Evolutionary conservation across 148 eudicot species (phyloP), one percentile per base, ranked within the genome.

Genomic region (Rhododendron simsii): DNA sequence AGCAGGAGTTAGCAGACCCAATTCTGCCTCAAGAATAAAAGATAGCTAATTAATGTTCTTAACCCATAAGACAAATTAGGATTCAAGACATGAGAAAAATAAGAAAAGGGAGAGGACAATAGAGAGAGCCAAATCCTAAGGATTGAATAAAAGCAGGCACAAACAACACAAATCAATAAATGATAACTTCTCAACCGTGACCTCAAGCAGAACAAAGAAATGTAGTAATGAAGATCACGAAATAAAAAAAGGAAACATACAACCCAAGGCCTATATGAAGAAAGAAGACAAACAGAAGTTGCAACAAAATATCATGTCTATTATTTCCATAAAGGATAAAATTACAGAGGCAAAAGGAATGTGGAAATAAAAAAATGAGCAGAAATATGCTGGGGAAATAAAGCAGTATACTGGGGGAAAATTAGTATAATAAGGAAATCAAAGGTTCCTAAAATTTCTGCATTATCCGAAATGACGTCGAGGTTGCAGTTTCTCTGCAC

Each of bases 401-500:
- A 33, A 14, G 41, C 21, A 33, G 20, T 23, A 41, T 39, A 21
- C 21, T 39, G n/a, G 26, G 74, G 13, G 12, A 1, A 78, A 78
- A 3, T 28, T 26, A 23, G 50, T 26, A 69, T 41, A 41, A 41
- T 41, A 41, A 41, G 45, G 45, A 41, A 41, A 41, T 41, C 6
- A 41, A 37, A 75, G 48, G 18, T 75, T 20, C 3, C 47, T 37
- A 35, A 7, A 74, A 75, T 21, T 75, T 39, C 45, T 75, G 48
- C 47, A 75, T 18, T 2, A 78, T 78, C 16, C 12, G 1, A 41
- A 78, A 18, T 44, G 6, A 45, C 9, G 26, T 41, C 28, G 0
- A 78, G 81, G 51, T 78, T 78, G 16, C 55, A 78, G 81, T 78
- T 78, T 78, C 53, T 45, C 55, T n/a, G 18, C 81, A 78, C 7